Evolutionary conservation across 2,329 filamentous ascomycete species (phyloP).

Genomic region (Aspergillus floridensis): DNA sequence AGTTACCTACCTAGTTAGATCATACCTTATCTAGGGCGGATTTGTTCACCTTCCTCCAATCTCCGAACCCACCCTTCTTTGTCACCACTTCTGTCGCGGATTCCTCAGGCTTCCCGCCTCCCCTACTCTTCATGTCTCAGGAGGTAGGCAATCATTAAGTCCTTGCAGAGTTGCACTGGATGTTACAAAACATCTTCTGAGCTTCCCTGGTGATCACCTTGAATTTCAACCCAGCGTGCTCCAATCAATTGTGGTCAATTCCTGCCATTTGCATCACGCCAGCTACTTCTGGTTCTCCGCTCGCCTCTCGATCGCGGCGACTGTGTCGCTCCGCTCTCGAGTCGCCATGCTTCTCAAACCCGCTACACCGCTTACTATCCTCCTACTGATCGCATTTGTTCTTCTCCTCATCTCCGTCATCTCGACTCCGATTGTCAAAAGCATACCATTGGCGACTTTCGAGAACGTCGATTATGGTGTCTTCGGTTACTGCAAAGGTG

Average conservation of each 20-base stretch:
- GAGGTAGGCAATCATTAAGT: not conserved
- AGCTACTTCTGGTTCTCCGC: not conserved
- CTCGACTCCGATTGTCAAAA: conserved; percentile 85
- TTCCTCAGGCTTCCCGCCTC: not conserved
- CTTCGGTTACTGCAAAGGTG: conserved; percentile 76
- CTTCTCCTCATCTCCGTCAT: conserved; percentile 81
- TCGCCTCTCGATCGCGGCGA: conserved; percentile 4
- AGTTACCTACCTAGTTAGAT: not conserved
- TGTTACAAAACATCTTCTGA: not conserved
- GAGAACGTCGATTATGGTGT: conserved; percentile 81
- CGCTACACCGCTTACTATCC: conserved; percentile 82
- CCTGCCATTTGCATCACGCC: not conserved
- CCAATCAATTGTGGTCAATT: not conserved
- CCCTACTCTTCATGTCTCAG: not conserved
- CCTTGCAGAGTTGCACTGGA: not conserved
- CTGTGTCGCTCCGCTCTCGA: conserved; percentile 18
- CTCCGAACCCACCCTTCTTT: not conserved
- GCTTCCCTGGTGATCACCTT: not conserved
- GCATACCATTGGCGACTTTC: conserved; percentile 78
- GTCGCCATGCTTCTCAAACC: conserved; percentile 74
- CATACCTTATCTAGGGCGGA: not conserved
- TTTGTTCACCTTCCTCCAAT: not conserved
- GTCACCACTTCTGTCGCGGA: not conserved
- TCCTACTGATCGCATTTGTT: conserved; percentile 81
- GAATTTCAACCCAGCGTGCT: not conserved